Evolutionary conservation across 257 asterid species (phyloP).

Genomic region (Penstemon barbatus): DNA sequence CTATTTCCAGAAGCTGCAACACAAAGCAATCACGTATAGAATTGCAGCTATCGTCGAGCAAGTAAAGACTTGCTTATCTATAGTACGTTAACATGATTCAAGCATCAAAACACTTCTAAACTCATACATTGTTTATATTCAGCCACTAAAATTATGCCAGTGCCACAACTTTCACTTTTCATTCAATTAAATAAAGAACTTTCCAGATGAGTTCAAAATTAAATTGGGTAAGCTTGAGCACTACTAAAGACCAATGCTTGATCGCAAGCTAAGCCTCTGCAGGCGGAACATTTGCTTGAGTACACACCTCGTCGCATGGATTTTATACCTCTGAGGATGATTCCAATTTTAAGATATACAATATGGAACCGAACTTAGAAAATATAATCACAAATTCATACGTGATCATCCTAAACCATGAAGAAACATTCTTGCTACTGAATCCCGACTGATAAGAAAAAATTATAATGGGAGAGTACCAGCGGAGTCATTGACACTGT

Average conservation of each 20-base stretch:
- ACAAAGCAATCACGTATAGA: conserved; percentile 12
- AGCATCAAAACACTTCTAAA: conserved; percentile 4
- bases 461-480: conserved; percentile 7
- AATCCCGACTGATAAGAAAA: conserved; percentile 8
- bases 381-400: neutral
- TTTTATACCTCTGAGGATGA: neutral
- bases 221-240: conserved; percentile 10
- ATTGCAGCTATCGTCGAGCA: conserved; percentile 6
- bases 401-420: conserved; percentile 12
- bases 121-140: neutral
- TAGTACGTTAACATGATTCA: neutral
- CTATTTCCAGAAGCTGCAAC: conserved; percentile 14
- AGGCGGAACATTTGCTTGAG: neutral
- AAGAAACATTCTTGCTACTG: neutral
- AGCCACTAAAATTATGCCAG: conserved; percentile 2
- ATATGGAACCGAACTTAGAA: neutral
- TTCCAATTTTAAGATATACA: neutral
- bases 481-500: neutral
- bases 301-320: neutral
- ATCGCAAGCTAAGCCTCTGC: conserved; percentile 2
- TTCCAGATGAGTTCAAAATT: conserved; percentile 5
- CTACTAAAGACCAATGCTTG: neutral
- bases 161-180: neutral
- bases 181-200: conserved; percentile 1
- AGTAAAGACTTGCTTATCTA: conserved; percentile 11